Evolutionary conservation across 2,329 filamentous ascomycete species (phyloP).

Genomic region (Reticulascus tulasneorum): DNA sequence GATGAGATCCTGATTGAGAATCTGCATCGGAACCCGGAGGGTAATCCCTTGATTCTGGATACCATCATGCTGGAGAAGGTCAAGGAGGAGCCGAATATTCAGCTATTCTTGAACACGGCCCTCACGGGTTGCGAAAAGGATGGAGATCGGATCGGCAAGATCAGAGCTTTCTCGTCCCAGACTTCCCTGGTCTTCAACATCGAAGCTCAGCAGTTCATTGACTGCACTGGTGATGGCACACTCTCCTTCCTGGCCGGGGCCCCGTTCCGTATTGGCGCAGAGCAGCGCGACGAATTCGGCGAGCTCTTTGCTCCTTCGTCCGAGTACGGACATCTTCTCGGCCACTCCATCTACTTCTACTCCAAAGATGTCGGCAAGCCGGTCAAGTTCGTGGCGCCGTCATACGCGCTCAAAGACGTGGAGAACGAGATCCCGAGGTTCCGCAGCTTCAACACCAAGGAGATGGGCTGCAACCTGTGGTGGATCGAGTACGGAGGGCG

Average conservation of each 20-base stretch:
- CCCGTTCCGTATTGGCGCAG: slow-evolving; percentile 19
- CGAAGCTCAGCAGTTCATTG: slow-evolving; percentile 23
- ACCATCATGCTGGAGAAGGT: slow-evolving; percentile 21
- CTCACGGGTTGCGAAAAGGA: slow-evolving; percentile 18
- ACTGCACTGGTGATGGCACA: slow-evolving; percentile 20
- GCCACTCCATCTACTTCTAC: slow-evolving; percentile 23
- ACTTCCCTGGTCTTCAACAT: slow-evolving; percentile 18
- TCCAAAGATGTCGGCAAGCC: slow-evolving; percentile 18
- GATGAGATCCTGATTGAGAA: slow-evolving; percentile 22
- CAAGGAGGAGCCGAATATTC: slow-evolving; percentile 17
- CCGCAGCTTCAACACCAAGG: slow-evolving; percentile 19
- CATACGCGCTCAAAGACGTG: slow-evolving; percentile 19
- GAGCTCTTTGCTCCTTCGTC: slow-evolving; percentile 19
- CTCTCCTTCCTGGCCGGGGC: slow-evolving; percentile 20
- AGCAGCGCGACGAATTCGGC: slow-evolving; percentile 18
- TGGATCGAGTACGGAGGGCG: slow-evolving; percentile 22
- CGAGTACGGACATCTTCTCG: slow-evolving; percentile 20
- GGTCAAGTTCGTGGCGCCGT: slow-evolving; percentile 18
- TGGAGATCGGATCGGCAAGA: slow-evolving; percentile 15
- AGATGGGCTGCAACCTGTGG: slow-evolving; percentile 22
- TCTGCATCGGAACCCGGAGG: slow-evolving; percentile 19
- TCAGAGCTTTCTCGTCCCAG: slow-evolving; percentile 20
- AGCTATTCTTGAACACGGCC: slow-evolving; percentile 19
- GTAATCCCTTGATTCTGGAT: slow-evolving; percentile 20
- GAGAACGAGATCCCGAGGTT: slow-evolving; percentile 19